These are phyloP conservation scores for Nannizziopsis arthrosporioides DNA, from an alignment of 2,329 filamentous ascomycete species.

Conservation along the genomic window DNA sequence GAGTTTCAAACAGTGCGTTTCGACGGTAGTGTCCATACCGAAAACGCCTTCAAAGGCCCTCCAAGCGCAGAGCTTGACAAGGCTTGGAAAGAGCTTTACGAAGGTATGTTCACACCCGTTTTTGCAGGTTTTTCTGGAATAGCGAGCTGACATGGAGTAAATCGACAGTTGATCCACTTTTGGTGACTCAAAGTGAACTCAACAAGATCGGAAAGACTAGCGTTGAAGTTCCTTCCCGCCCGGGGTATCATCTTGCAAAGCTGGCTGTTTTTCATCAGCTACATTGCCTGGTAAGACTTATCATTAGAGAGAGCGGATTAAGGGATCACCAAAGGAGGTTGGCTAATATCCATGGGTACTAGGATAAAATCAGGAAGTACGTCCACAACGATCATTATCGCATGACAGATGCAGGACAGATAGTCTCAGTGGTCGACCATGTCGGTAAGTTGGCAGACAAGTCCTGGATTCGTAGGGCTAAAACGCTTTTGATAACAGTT, in stretches of 20 bases:
- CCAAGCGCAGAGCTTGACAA: slow-evolving; percentile 9
- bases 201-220: slow-evolving; percentile 13
- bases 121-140: background rate
- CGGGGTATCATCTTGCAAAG: slow-evolving; percentile 12
- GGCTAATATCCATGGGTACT: background rate
- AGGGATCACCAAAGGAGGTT: background rate
- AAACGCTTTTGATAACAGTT: background rate
- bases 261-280: slow-evolving; percentile 19
- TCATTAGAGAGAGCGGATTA: background rate
- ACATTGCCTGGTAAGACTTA: slow-evolving; percentile 18
- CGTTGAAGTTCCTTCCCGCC: slow-evolving; percentile 12
- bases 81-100: slow-evolving; percentile 13
- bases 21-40: slow-evolving; percentile 7
- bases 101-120: slow-evolving; percentile 11
- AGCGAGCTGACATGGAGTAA: background rate
- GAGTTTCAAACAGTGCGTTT: slow-evolving; percentile 9
- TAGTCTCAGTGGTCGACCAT: slow-evolving; percentile 12
- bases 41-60: slow-evolving; percentile 11
- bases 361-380: slow-evolving; percentile 14
- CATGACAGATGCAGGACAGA: slow-evolving; percentile 6
- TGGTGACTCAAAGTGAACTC: slow-evolving; percentile 10
- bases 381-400: slow-evolving; percentile 14
- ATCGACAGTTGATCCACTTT: slow-evolving; percentile 10
- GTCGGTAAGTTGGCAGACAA: slow-evolving; percentile 9
- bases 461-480: background rate